Percentiles rank a stretch among this genome's conserved stretches.
phyloP scores from a whole-genome alignment of 2,329 filamentous ascomycete genomes.

The Arthrobotrys megalospora region DNA sequence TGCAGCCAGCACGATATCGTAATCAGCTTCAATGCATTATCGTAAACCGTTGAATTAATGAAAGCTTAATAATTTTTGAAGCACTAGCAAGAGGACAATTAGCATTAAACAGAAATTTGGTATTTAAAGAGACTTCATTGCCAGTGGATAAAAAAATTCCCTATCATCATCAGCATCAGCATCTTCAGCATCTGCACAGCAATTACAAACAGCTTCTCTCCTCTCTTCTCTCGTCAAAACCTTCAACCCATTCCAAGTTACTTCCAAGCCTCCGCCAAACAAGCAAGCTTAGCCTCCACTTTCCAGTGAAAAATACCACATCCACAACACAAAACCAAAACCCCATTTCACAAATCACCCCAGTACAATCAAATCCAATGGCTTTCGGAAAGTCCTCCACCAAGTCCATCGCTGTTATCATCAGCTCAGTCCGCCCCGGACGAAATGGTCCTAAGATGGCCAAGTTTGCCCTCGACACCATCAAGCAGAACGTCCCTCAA shows the following conservation, averaged over 20 bases:
- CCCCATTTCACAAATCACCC: not conserved
- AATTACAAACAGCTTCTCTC: not conserved
- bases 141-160: slow-evolving; percentile 6
- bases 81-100: not conserved
- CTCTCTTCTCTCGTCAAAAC: not conserved
- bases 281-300: slow-evolving; percentile 43
- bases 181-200: slow-evolving; percentile 21
- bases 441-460: slow-evolving; percentile 67
- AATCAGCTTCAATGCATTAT: slow-evolving; percentile 24
- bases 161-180: slow-evolving; percentile 39
- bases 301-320: slow-evolving; percentile 41
- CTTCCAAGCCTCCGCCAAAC: not conserved
- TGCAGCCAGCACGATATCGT: slow-evolving; percentile 7
- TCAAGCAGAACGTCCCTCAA: slow-evolving; percentile 61
- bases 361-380: slow-evolving; percentile 41
- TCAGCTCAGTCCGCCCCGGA: slow-evolving; percentile 66
- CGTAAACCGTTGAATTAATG: not conserved
- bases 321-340: slow-evolving; percentile 29
- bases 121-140: slow-evolving; percentile 31
- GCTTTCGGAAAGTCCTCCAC: slow-evolving; percentile 47
- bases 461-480: slow-evolving; percentile 65
- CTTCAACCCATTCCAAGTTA: slow-evolving; percentile 4
- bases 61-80: slow-evolving; percentile 28
- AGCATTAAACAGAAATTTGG: not conserved
- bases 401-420: slow-evolving; percentile 66